Conservation (phyloP, 192 early-diverging fungal genomes). For the Endogone sp. region DNA sequence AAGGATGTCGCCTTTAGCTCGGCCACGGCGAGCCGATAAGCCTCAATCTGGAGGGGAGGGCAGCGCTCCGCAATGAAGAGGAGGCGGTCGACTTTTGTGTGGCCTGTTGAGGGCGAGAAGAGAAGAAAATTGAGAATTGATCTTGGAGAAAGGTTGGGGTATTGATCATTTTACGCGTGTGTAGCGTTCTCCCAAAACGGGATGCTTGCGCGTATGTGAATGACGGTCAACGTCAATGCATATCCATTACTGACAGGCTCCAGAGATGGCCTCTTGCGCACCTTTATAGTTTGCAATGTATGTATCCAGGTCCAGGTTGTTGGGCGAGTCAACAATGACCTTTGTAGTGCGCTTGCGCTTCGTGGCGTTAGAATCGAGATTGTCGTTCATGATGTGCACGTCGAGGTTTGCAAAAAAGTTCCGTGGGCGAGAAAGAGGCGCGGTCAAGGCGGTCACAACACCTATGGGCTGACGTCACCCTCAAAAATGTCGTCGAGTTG, state of each 20-base stretch:
- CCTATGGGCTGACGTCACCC: no score
- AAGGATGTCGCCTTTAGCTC: slow-evolving; percentile 47
- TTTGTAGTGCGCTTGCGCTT: slow-evolving; percentile 41
- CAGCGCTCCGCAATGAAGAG: slow-evolving; percentile 73
- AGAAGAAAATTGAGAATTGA: slow-evolving; percentile 1
- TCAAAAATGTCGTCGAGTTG: no score
- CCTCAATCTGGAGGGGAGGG: slow-evolving; percentile 62
- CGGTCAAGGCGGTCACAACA: no score
- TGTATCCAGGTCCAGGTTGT: slow-evolving; percentile 57
- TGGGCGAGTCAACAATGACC: slow-evolving; percentile 38
- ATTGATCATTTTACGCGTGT: no score
- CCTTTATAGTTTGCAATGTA: slow-evolving; percentile 67
- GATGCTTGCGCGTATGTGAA: no score
- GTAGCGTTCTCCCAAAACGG: no score
- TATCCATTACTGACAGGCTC: no score
- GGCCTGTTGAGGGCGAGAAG: slow-evolving; percentile 37
- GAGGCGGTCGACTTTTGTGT: slow-evolving; percentile 63
- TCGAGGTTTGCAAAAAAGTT: no score
- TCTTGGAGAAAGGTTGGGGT: not conserved
- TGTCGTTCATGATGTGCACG: slow-evolving; percentile 18
- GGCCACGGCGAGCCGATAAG: slow-evolving; percentile 55
- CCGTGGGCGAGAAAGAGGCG: no score
- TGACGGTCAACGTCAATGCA: no score
- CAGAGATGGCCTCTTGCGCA: no score
- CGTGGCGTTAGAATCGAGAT: slow-evolving; percentile 16